Percentiles rank a stretch among this genome's conserved stretches.
These are phyloP conservation scores for Solanum sitiens DNA, from an alignment of 257 asterid genomes.

Conservation along the genomic window DNA sequence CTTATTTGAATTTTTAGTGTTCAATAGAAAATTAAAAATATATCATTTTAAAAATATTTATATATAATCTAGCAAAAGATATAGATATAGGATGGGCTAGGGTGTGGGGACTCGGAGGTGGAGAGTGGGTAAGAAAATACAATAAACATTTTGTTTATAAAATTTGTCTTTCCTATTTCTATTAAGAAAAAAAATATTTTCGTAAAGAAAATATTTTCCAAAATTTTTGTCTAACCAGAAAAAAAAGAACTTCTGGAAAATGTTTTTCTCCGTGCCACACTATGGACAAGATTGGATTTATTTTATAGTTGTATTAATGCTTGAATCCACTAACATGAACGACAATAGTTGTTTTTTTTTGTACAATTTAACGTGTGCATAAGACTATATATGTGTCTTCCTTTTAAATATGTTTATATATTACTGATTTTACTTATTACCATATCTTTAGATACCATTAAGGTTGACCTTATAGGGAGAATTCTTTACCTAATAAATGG, in stretches of 20 bases:
- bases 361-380: background rate
- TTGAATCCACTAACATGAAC: background rate
- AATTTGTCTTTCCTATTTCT: background rate
- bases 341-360: background rate
- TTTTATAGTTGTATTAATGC: background rate
- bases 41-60: too few species aligned
- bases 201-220: too few species aligned
- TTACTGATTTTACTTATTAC: background rate
- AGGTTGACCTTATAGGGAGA: background rate
- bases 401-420: background rate
- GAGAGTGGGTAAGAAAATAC: background rate
- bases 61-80: too few species aligned
- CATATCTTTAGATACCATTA: background rate
- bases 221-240: background rate
- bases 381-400: background rate
- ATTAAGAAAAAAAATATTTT: too few species aligned
- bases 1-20: background rate
- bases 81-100: background rate
- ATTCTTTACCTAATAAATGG: background rate
- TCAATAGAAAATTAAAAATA: too few species aligned
- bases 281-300: background rate
- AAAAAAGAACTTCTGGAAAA: too few species aligned
- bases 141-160: too few species aligned
- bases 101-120: background rate
- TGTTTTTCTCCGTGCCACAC: background rate